These are phyloP conservation scores for Rasamsonia emersonii DNA, from an alignment of 2,329 filamentous ascomycete species.

Conservation along the genomic window DNA sequence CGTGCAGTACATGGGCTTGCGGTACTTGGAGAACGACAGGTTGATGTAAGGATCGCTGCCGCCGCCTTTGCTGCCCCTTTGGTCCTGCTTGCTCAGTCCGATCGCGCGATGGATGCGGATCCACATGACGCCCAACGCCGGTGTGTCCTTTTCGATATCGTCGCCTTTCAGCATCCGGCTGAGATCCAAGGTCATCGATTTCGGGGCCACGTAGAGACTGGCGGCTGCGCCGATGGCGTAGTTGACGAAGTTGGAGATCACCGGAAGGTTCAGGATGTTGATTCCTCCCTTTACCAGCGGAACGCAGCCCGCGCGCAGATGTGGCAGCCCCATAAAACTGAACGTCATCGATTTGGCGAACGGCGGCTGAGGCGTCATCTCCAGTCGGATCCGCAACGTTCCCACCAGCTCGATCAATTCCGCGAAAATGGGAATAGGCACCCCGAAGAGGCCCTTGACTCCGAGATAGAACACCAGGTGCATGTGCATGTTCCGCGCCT, in stretches of 20 bases:
- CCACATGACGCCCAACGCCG: slow-evolving; percentile 83
- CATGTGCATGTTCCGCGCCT: slow-evolving; percentile 95
- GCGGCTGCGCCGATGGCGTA: slow-evolving; percentile 83
- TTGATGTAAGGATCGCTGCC: slow-evolving; percentile 96
- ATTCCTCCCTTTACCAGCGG: slow-evolving; percentile 88
- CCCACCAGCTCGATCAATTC: slow-evolving; percentile 87
- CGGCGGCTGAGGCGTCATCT: slow-evolving; percentile 81
- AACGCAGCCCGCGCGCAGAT: slow-evolving; percentile 79
- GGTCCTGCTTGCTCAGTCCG: slow-evolving; percentile 86
- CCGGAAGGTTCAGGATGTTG: slow-evolving; percentile 81
- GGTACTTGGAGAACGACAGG: slow-evolving; percentile 88
- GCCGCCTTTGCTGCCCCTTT: slow-evolving; percentile 69
- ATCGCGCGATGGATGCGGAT: slow-evolving; percentile 82
- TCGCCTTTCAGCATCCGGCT: slow-evolving; percentile 86
- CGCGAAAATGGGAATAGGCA: slow-evolving; percentile 79
- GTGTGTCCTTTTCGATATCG: slow-evolving; percentile 76
- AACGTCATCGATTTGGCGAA: slow-evolving; percentile 89
- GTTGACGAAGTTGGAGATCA: slow-evolving; percentile 96
- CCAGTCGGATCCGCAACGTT: slow-evolving; percentile 71
- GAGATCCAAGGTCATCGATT: slow-evolving; percentile 86
- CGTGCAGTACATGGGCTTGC: slow-evolving; percentile 96
- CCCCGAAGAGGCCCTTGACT: slow-evolving; percentile 77
- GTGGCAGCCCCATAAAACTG: slow-evolving; percentile 87
- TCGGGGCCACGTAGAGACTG: slow-evolving; percentile 87
- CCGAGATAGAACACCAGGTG: slow-evolving; percentile 90